Evolutionary conservation across 257 asterid genomes (phyloP), one percentile per base, ranked within the genome.

Genomic region (Solanum gandarillasii): DNA sequence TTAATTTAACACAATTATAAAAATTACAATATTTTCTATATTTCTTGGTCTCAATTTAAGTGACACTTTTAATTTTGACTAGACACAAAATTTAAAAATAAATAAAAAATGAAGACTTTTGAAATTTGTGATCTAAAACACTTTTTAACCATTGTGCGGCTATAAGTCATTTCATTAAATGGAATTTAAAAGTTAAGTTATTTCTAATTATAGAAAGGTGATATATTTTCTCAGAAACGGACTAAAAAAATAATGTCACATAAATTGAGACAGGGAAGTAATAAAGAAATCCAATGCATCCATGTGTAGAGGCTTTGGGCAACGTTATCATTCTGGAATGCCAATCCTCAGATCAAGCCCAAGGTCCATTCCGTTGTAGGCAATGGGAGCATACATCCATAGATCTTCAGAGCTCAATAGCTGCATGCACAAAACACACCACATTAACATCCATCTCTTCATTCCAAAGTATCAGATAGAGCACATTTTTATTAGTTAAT

Each of bases 361-460:
- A 10, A 94, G 89, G 88, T 95, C 98, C 92, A 95, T 94, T 87
- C 98, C 98, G 48, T 94, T 95, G 91, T 94, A 93, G 55, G 96
- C 98, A 74, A 95, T 92, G 13, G 99, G 99, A 65, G 99, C 96
- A 92, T 94, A 96, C 99, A 96, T 95, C 99, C 99, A 95, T 89
- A 72, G 70, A 31, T 96, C 98, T 90, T 96, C 98, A 12, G 99
- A 94, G 90, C 99, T 94, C 87, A 96, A 91, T 73, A 96, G 88
- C 99, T 96, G 98, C 90, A 87, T 96, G 96, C 89, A 46, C 41
- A 81, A 46, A 81, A 43, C 4, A 25, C 68, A 46, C 18, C 9
- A 46, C 27, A 81, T 81, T 81, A 46, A 81, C 27, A 79, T 43
- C 65, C 23, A 79, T 43, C 36, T 13, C 62, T 79, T 79, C 29